phyloP scores from a whole-genome alignment of 495 filamentous ascomycete genomes.

The Cryomyces minteri region DNA sequence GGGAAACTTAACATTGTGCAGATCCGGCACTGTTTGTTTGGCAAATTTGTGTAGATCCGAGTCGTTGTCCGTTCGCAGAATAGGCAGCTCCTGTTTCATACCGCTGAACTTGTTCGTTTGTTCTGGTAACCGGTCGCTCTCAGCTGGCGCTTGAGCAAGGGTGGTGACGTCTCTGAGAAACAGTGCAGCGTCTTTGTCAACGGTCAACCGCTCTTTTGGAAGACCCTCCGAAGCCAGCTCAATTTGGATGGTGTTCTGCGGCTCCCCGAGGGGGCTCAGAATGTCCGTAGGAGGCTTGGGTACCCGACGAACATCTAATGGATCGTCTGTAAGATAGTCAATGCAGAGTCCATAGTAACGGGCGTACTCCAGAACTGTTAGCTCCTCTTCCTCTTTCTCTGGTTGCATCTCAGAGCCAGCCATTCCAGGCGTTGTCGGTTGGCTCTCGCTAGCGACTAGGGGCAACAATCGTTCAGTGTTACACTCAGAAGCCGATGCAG shows the following conservation, averaged over 20 bases:
- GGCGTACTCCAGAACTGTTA: slow-evolving; percentile 1
- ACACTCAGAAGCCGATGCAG: too few relatives aligned
- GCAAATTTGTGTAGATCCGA: slow-evolving; percentile 14
- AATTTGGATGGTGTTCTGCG: not conserved
- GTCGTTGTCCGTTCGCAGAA: slow-evolving; percentile 13
- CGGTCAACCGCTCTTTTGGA: slow-evolving; percentile 4
- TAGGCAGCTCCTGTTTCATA: slow-evolving; percentile 13
- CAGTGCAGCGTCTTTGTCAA: slow-evolving; percentile 4
- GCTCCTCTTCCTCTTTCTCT: not conserved
- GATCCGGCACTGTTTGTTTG: not conserved
- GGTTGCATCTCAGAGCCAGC: not conserved
- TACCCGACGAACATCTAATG: slow-evolving; percentile 10
- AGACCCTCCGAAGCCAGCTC: not conserved
- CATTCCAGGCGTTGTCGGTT: too few relatives aligned
- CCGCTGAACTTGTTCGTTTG: not conserved
- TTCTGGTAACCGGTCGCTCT: not conserved
- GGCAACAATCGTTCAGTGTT: too few relatives aligned
- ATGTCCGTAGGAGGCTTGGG: not conserved
- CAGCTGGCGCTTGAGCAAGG: not conserved
- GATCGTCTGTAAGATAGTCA: slow-evolving; percentile 8
- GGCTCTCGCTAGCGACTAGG: too few relatives aligned
- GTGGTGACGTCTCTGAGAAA: slow-evolving; percentile 5
- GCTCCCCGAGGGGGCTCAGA: not conserved
- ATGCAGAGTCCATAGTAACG: slow-evolving; percentile 15
- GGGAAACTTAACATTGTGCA: not conserved